phyloP scores from a whole-genome alignment of 768 basidiomycete species.

The Mycena sanguinolenta region DNA sequence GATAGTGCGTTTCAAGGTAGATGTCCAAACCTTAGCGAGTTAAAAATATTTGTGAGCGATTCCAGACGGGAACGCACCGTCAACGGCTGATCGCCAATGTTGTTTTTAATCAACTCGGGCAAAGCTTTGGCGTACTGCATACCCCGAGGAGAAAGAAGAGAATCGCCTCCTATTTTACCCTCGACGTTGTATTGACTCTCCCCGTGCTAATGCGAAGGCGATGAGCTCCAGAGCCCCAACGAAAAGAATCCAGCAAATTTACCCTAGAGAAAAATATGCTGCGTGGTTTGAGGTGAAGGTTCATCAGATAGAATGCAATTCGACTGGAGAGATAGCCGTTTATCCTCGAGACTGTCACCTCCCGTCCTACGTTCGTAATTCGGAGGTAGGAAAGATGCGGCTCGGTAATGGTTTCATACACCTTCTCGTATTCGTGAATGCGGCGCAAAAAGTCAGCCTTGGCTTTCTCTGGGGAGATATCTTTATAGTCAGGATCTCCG shows the following conservation, averaged over 20 bases:
- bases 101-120: constrained; percentile 89
- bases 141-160: constrained; percentile 86
- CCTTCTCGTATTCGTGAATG: constrained; percentile 93
- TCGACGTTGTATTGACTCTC: constrained; percentile 97
- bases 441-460: constrained; percentile 91
- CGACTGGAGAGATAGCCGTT: constrained; percentile 97
- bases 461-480: constrained; percentile 86
- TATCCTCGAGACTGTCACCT: constrained; percentile 88
- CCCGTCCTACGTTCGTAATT: constrained; percentile 93
- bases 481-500: constrained; percentile 98
- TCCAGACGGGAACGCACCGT: constrained; percentile 64
- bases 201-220: constrained; percentile 78
- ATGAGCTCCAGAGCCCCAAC: constrained; percentile 21
- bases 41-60: constrained; percentile 18
- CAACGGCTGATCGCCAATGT: constrained; percentile 89
- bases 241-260: constrained; percentile 43
- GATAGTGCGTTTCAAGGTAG: constrained; percentile 93
- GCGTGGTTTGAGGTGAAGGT: constrained; percentile 95
- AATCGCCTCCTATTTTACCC: constrained; percentile 98
- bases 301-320: constrained; percentile 99
- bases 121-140: constrained; percentile 88
- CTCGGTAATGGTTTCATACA: constrained; percentile 96
- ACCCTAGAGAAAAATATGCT: constrained; percentile 97
- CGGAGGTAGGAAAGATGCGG: constrained; percentile 90
- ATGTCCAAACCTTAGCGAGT: constrained; percentile 90